phyloP scores from a whole-genome alignment of 306 rosid genomes.

The Rubus parviflorus region DNA sequence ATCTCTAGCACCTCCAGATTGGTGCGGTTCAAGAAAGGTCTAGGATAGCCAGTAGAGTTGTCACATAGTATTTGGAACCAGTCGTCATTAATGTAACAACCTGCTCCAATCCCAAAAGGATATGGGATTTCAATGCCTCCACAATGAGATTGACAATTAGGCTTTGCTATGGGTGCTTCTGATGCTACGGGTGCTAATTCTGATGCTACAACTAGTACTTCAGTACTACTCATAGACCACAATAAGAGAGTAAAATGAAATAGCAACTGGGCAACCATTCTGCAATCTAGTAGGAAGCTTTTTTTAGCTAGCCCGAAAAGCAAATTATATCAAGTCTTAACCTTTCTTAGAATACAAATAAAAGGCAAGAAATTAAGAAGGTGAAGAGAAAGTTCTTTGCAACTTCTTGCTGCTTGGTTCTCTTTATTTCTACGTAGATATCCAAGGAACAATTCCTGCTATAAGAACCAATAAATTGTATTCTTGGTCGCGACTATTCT shows the following conservation, averaged over 20 bases:
- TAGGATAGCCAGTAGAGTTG: not conserved
- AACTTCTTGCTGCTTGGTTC: not conserved
- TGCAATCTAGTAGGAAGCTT: not conserved
- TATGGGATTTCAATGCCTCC: conserved; percentile 25
- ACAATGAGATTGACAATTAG: conserved; percentile 28
- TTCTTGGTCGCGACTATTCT: too few relatives aligned
- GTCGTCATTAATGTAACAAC: conserved; percentile 15
- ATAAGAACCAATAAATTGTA: too few relatives aligned
- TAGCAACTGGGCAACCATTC: conserved; percentile 4
- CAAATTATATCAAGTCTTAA: not conserved
- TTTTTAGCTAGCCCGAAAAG: not conserved
- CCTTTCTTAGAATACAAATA: not conserved
- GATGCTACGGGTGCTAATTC: conserved; percentile 9
- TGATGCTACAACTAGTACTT: not conserved
- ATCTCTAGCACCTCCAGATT: not conserved
- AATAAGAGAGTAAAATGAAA: not conserved
- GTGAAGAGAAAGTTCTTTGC: not conserved
- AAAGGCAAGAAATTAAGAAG: not conserved
- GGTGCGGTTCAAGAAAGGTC: conserved; percentile 13
- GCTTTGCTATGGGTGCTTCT: not conserved
- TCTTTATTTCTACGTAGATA: not conserved
- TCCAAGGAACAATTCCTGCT: too few relatives aligned
- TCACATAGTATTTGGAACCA: conserved; percentile 43
- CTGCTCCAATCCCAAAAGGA: conserved; percentile 44
- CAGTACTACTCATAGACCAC: not conserved